A percentile compares a stretch with the other conserved stretches of the same genome.
Conservation (phyloP, 179 eudicot species). For the Amaranthus tricolor region DNA sequence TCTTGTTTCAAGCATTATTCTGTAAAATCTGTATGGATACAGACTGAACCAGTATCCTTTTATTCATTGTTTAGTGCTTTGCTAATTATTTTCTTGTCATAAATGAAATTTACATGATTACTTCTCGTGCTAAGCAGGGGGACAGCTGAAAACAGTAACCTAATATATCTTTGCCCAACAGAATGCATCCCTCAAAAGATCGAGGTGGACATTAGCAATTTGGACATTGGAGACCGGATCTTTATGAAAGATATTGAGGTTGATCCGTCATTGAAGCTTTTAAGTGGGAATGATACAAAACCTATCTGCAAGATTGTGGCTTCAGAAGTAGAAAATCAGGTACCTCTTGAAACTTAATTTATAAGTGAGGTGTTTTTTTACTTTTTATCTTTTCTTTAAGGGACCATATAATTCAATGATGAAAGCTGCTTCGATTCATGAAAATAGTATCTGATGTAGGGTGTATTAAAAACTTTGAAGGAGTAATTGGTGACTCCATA, state of each 20-base stretch:
- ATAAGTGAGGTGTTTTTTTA: not conserved
- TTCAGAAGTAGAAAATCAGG: constrained; percentile 25
- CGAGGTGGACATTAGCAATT: constrained; percentile 80
- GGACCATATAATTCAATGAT: constrained; percentile 4
- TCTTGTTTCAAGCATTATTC: not conserved
- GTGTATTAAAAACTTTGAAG: not conserved
- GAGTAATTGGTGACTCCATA: not conserved
- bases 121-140: constrained; percentile 51
- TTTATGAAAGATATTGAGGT: constrained; percentile 57
- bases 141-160: constrained; percentile 49
- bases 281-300: constrained; percentile 53
- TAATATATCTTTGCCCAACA: constrained; percentile 75
- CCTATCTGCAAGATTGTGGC: constrained; percentile 74
- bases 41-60: not conserved
- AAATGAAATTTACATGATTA: not conserved
- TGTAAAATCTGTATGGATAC: too few species aligned
- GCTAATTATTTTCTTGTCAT: not conserved
- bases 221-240: constrained; percentile 69
- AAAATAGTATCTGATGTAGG: not conserved
- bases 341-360: constrained; percentile 23
- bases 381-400: too few species aligned
- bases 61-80: not conserved
- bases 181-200: constrained; percentile 79
- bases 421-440: not conserved
- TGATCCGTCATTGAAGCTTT: constrained; percentile 66